Evolutionary conservation across 441 rosid species (phyloP).

Genomic region (Isatis lusitanica): DNA sequence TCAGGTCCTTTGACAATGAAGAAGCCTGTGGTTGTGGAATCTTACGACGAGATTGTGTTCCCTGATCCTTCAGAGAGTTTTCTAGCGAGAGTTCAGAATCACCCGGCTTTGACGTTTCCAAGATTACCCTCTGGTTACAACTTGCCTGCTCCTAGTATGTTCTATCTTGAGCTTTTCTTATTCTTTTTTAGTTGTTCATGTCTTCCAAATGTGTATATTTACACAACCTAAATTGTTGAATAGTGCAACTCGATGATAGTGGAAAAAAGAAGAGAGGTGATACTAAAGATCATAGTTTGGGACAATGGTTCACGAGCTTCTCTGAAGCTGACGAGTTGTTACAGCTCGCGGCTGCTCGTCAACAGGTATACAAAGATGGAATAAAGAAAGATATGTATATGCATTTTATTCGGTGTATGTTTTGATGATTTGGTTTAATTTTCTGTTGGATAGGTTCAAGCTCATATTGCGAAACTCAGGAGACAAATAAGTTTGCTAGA

Average conservation of each 20-base stretch:
- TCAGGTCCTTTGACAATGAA: constrained; percentile 53
- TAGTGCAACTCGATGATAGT: constrained; percentile 49
- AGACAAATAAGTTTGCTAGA: constrained; percentile 54
- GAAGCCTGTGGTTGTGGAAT: constrained; percentile 60
- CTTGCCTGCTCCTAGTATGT: constrained; percentile 53
- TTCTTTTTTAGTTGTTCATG: neutral
- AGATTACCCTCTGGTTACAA: constrained; percentile 54
- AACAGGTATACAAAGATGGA: constrained; percentile 42
- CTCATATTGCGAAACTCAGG: constrained; percentile 56
- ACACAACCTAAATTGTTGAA: neutral
- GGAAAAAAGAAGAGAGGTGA: constrained; percentile 52
- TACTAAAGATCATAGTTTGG: constrained; percentile 51
- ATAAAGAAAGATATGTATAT: neutral
- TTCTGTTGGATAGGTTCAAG: constrained; percentile 47
- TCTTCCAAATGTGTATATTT: constrained; percentile 16
- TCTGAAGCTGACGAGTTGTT: constrained; percentile 62
- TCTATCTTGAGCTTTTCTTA: neutral
- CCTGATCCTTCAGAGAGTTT: constrained; percentile 58
- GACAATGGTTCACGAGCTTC: constrained; percentile 54
- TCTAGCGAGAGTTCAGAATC: constrained; percentile 54
- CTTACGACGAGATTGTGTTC: constrained; percentile 54
- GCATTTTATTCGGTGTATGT: constrained; percentile 19
- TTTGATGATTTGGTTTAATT: constrained; percentile 27
- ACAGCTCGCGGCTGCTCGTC: constrained; percentile 63
- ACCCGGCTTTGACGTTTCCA: constrained; percentile 54